Evolutionary conservation across 495 filamentous ascomycete genomes (phyloP), one percentile per base, ranked within the genome.

Genomic region (Aspergillus cavernicola): DNA sequence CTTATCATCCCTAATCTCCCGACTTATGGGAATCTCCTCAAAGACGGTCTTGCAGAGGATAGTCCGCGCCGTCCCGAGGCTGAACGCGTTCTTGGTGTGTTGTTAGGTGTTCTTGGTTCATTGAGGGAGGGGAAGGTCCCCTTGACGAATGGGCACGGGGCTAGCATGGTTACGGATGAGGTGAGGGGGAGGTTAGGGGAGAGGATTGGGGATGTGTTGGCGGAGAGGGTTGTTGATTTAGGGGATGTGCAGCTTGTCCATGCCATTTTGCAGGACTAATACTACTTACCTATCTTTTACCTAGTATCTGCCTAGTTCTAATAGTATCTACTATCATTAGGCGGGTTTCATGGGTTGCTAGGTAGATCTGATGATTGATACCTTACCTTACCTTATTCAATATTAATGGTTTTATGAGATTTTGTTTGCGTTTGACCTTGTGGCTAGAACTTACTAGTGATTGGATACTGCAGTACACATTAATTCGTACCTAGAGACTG

Each of bases 1-100:
- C 75, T 96, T 15, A 77, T 97, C 12, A 61, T 97, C 6, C 89
- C 88, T 6, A 95, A 92, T 61, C 69, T 96, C 12, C 85, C 80
- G 54, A 73, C 85, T 4, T 95, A 92, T 60, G 88, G 93, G 49
- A 76, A 74, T 0, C 71, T 96, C 12, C 75, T 89, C 13, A 75
- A 80, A 50, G 86, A 87, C 15, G 88, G 88, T 11, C 74, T 82
- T 49, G 75, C 76, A 24, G 80, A 84, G 13, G 79, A 77, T 10
- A 71, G 66, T 31, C 61, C 70, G 8, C 71, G 72, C 53, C 72
- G 71, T 13, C 68, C 72, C 2, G 85, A 89, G 56, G 82, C 78
- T 4, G 83, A 89, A 62, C 79, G 78, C 55, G 71, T 90, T 4
- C 64, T 89, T 1, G 74, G 62, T 10, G 84, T 78, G 0, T 69